Evolutionary conservation across 441 rosid species (phyloP), one percentile per base, ranked within the genome.

Genomic region (Erodium chrysanthum): DNA sequence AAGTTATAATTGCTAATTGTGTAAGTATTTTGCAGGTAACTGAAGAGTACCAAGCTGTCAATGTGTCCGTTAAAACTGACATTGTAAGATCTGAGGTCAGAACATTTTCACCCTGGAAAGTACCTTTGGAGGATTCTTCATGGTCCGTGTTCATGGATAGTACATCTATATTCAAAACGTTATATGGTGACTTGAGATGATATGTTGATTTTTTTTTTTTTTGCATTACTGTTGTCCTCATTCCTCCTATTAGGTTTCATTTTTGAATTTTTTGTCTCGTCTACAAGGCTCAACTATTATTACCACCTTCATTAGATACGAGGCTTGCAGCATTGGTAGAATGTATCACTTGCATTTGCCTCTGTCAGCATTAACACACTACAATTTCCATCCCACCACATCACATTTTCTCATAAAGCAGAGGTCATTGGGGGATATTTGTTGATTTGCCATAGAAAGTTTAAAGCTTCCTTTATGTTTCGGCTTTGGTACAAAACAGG

Each of bases 1-100:
- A 72, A 58, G 66, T 31, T 48, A 15, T 69, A 60, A 72, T 63
- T 70, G 48, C 67, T 66, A 59, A 76, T 68, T 8, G 27, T 10
- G 62, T 59, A 72, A 64, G 27, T 77, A 42, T 35, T 69, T 71
- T 80, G 76, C 68, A 95, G 99, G 90, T 92, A 20, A 83, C 85
- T 67, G 96, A 90, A 73, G 93, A 95, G 71, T 88, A 87, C 78
- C 99, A 95, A 77, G 93, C 96, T 68, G 97, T 95, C 69, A 90
- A 88, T 77, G 91, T 95, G 66, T 86, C 93, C 0, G 86, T 95
- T 70, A 92, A 87, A 79, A 75, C 88, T 68, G 98, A 90, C 73
- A 72, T 42, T 52, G 80, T 88, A 87, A 86, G 87, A 76, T 71
- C 92, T 69, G 95, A 95, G 99, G 99, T 95, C 64, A 76, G 86